Base-by-base conservation (phyloP, 345 rosid species). In the Euphorbia peplus region DNA sequence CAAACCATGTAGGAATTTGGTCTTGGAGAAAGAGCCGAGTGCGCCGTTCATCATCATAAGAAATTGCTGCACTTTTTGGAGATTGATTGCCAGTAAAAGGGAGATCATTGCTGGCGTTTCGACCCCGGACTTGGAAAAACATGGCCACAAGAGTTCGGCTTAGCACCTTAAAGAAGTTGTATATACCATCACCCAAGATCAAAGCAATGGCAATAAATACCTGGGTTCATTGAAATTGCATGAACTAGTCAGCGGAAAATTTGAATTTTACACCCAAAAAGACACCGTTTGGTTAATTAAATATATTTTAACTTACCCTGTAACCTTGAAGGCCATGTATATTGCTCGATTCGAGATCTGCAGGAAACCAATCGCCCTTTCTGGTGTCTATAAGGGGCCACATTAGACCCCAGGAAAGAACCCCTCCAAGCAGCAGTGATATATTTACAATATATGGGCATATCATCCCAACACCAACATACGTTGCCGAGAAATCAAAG, bases 1-100 rank as follows among this genome's bases (percentile, higher is more conserved):
- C 84, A n/a, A 84, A 78, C 86, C 84, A 84, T 56, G 77, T 47
- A 4, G 88, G 88, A 4, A 84, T 82, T 68, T 80, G 84, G 67
- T 84, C 88, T 70, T 60, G 80, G 59, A 84, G 54, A 63, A 84
- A 84, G 28, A 84, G 69, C 70, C 70, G 64, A 15, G 64, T 67
- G 29, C 75, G 72, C 4, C 39, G 62, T 32, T 60, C 66, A 1
- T 75, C 79, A 44, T 75, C 75, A 16, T 60, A 70, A 21, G 66
- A 59, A 4, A 21, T 10, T 14, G 2, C 32, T 14, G 62, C 2
- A 28, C n/a, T 44, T 21, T 46, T 55, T 10, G 69, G 63, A 24
- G 72, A 26, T 13, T 26, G 0, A 8, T 48, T 42, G 6, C 25
- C 60, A 11, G 72, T 69, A 46, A 67, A 10, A 11, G 72, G 75